Conservation (phyloP, 202 grass and related monocot genomes). For the Cymbopogon flexuosus region DNA sequence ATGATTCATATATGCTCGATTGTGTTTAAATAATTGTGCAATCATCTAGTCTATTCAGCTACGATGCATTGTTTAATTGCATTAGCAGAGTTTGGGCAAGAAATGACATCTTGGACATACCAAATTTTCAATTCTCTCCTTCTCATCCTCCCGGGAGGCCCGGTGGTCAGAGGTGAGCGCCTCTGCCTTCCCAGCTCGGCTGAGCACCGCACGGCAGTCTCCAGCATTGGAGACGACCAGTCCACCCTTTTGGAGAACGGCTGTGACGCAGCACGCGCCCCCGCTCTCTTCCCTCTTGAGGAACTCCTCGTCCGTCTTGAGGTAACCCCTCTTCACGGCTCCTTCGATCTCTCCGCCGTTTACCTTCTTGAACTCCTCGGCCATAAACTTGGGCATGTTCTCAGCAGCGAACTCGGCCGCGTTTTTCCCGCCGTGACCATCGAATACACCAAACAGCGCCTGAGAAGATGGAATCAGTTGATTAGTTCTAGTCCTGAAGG, state of each 20-base stretch:
- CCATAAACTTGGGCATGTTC: conserved; percentile 70
- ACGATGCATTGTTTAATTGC: not conserved
- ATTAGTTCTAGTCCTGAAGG: not conserved
- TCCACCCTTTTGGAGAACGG: conserved; percentile 53
- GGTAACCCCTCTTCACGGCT: conserved; percentile 55
- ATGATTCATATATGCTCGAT: not conserved
- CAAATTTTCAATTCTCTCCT: conserved; percentile 70
- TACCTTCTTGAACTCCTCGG: conserved; percentile 44
- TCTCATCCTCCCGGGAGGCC: conserved; percentile 68
- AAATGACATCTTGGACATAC: conserved; percentile 28
- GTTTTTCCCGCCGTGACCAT: conserved; percentile 80
- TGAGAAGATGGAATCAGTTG: conserved; percentile 9
- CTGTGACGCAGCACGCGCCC: conserved; percentile 84
- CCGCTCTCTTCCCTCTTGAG: conserved; percentile 64
- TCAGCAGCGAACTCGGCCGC: conserved; percentile 80
- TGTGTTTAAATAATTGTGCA: not conserved
- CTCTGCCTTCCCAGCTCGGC: conserved; percentile 68
- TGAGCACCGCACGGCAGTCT: conserved; percentile 82
- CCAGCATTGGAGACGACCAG: conserved; percentile 77
- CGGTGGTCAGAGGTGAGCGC: conserved; percentile 79
- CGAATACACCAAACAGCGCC: conserved; percentile 92
- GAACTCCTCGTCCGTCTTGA: conserved; percentile 76
- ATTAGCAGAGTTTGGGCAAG: not conserved
- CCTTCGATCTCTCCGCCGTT: conserved; percentile 37
- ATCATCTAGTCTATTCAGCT: not conserved